Percentiles rank a stretch among this genome's conserved stretches.
These are phyloP conservation scores for Arthrobotrys megalospora DNA, from an alignment of 2,329 filamentous ascomycete genomes.

Conservation along the genomic window DNA sequence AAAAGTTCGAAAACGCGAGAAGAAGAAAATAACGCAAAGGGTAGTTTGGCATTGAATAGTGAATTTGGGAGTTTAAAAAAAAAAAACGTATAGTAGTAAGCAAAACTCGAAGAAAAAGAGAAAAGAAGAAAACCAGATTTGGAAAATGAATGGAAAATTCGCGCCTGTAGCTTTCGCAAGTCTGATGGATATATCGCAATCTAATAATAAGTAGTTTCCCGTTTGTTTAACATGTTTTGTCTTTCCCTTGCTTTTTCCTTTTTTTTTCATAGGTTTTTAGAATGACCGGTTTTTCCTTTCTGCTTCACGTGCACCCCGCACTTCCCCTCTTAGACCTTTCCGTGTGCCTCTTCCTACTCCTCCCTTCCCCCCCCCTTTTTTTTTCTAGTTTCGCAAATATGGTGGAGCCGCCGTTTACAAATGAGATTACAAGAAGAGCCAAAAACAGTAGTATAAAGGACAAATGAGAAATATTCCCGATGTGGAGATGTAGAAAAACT, in stretches of 20 bases:
- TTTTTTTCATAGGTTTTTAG: constrained; percentile 10
- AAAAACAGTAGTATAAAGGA: constrained; percentile 1
- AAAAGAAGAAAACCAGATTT: not conserved
- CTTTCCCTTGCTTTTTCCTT: not conserved
- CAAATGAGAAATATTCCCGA: constrained; percentile 25
- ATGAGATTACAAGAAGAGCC: constrained; percentile 24
- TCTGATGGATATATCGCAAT: constrained; percentile 58
- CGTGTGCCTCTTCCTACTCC: not conserved
- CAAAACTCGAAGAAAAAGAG: constrained; percentile 7
- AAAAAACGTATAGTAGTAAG: not conserved
- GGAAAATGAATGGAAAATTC: constrained; percentile 29
- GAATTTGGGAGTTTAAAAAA: not conserved
- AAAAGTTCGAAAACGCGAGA: not conserved
- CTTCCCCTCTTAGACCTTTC: not conserved
- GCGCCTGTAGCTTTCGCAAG: constrained; percentile 57
- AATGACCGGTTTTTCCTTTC: constrained; percentile 4
- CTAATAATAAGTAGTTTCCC: constrained; percentile 36
- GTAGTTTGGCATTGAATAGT: too few species aligned
- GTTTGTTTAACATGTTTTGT: constrained; percentile 7
- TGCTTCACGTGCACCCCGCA: not conserved
- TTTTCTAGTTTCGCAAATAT: constrained; percentile 17
- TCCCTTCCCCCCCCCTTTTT: not conserved
- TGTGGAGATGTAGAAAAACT: constrained; percentile 5
- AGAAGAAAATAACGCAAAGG: not conserved
- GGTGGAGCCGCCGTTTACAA: constrained; percentile 16